Evolutionary conservation across 106 monocot species (phyloP).

Genomic region (Phalaenopsis aphrodite): DNA sequence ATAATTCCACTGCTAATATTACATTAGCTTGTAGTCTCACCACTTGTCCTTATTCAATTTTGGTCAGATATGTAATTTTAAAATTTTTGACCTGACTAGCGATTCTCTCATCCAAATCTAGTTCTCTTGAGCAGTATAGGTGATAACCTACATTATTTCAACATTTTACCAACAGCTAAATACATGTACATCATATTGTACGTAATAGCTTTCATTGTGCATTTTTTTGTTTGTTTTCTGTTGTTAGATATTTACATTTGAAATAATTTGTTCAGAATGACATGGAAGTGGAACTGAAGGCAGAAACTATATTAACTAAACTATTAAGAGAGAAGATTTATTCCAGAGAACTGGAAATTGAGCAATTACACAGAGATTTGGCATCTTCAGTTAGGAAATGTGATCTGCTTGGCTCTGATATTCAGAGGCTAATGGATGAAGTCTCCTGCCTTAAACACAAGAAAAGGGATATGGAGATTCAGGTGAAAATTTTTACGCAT

Average conservation of each 20-base stretch:
- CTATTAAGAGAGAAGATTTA: conserved; percentile 53
- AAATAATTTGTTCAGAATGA: conserved; percentile 33
- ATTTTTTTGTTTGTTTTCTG: neutral
- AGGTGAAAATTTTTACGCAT: conserved; percentile 34
- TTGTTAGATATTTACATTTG: neutral
- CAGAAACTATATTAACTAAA: conserved; percentile 54
- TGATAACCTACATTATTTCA: neutral
- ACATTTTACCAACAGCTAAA: conserved; percentile 3
- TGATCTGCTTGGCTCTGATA: conserved; percentile 40
- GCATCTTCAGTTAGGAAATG: conserved; percentile 47
- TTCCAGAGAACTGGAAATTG: conserved; percentile 55
- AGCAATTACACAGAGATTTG: conserved; percentile 51
- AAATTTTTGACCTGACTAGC: neutral
- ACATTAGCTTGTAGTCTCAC: neutral
- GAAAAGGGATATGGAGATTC: conserved; percentile 50
- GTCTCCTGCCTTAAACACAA: conserved; percentile 59
- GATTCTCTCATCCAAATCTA: neutral
- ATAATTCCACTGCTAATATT: neutral
- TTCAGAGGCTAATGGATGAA: conserved; percentile 53
- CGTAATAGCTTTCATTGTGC: neutral
- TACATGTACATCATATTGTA: neutral
- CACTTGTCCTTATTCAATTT: neutral
- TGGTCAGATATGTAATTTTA: neutral
- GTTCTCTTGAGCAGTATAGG: neutral
- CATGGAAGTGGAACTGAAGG: conserved; percentile 58